phyloP scores from a whole-genome alignment of 495 filamentous ascomycete genomes.

The Alectoria sarmentosa region DNA sequence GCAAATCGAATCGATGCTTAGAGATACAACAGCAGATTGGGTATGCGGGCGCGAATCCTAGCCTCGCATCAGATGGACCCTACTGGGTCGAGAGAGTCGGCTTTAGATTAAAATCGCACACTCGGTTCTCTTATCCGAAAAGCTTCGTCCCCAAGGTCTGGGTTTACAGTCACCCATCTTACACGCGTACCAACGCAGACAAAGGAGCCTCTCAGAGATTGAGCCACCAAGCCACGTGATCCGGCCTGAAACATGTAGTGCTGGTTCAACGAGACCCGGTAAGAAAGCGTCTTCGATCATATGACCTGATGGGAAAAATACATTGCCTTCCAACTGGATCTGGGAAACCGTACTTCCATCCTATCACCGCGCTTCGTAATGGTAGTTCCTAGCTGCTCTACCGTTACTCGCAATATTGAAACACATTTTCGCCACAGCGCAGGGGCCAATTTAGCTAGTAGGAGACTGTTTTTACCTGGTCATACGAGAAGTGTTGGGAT shows the following conservation, averaged over 20 bases:
- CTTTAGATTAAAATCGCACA: neutral
- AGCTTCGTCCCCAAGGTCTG: neutral
- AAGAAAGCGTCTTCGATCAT: neutral
- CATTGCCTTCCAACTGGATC: neutral
- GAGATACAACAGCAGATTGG: neutral
- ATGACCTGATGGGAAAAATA: neutral
- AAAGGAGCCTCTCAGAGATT: neutral
- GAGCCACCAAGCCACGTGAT: neutral
- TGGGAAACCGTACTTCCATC: neutral
- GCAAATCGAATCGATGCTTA: neutral
- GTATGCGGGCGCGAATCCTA: neutral
- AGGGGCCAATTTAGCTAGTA: neutral
- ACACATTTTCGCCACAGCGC: neutral
- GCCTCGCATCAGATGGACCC: neutral
- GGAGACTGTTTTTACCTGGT: neutral
- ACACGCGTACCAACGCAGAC: constrained; percentile 2
- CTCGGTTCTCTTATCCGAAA: constrained; percentile 1
- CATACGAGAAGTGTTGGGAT: neutral
- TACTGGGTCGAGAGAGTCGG: neutral
- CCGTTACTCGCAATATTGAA: neutral
- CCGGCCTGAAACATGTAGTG: neutral
- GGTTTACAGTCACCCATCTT: neutral
- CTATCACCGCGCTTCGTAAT: no score
- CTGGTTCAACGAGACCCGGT: neutral
- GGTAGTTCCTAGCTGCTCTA: neutral